Evolutionary conservation across 2,329 filamentous ascomycete genomes (phyloP), one percentile per base, ranked within the genome.

Genomic region (Trichoderma endophyticum): DNA sequence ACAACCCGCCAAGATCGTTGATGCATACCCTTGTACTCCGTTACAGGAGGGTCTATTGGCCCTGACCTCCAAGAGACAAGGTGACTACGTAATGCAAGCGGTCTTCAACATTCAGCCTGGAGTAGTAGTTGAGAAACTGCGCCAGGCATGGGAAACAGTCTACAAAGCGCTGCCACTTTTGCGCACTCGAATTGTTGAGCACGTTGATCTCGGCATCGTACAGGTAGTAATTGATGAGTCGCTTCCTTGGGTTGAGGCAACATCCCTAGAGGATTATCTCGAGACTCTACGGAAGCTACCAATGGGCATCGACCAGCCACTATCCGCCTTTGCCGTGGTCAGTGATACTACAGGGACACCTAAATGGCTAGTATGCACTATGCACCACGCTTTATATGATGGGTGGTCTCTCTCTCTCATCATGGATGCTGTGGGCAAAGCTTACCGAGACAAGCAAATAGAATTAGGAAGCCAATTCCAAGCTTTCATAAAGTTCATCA

Each of bases 321-420:
- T 86, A 3, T 80, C 82, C 4, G 80, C 83, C 7, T 85, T 82
- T 69, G 83, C 80, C 6, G 76, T 85, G 11, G 75, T 84, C 6
- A 65, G 75, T 2, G 77, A 80, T 26, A 75, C 77, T 6, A 72
- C 48, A 77, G 76, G 66, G 72, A 77, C 11, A 77, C 82, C 71
- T 82, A 86, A 72, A 80, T 86, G 28, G 77, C 84, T 74, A 84
- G 83, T 71, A 6, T 71, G 62, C 32, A 67, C 62, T 0, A 82
- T 85, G 76, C 86, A 87, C 72, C 86, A 88, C 71, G 83, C 83
- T 7, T 76, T 87, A 0, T 88, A 88, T 70, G 86, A 88, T 63
- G 86, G 70, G 9, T 68, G 70, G 70, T 67, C 84, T 14, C 85
- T 85, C 83, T 83, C 81, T 2, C 82, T 85, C 79, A 81, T 82